These are phyloP conservation scores for Candida anutae DNA, from an alignment of 1,139 yeast species.

Conservation along the genomic window DNA sequence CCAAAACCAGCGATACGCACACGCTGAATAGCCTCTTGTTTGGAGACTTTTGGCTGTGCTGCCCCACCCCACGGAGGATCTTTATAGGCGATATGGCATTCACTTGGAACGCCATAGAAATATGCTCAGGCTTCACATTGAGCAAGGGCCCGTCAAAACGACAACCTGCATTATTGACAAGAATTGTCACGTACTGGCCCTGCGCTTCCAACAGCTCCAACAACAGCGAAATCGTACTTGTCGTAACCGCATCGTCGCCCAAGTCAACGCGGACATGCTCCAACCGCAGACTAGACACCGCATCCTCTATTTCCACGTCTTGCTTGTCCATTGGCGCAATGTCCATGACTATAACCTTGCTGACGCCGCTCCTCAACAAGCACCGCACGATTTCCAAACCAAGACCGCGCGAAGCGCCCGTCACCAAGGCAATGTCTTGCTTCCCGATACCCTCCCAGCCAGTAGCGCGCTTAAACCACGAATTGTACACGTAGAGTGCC, in stretches of 20 bases:
- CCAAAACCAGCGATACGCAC: constrained; percentile 62
- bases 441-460: not conserved
- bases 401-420: constrained; percentile 62
- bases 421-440: constrained; percentile 39
- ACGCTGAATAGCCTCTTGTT: constrained; percentile 42
- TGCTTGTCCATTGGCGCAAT: constrained; percentile 24
- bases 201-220: constrained; percentile 19
- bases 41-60: constrained; percentile 14
- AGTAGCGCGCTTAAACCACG: too few species aligned
- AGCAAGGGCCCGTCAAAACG: constrained; percentile 42
- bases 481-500: too few species aligned
- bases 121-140: constrained; percentile 22
- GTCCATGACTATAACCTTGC: constrained; percentile 42
- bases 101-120: constrained; percentile 37
- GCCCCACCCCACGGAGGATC: constrained; percentile 37
- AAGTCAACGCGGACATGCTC: constrained; percentile 26
- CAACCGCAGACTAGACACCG: not conserved
- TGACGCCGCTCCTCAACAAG: constrained; percentile 23
- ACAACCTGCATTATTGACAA: constrained; percentile 73
- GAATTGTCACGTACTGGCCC: constrained; percentile 36
- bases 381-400: constrained; percentile 39
- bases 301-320: too few species aligned
- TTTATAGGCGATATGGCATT: constrained; percentile 53
- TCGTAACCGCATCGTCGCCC: constrained; percentile 24
- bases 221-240: constrained; percentile 12